Percentiles rank a stretch among this genome's conserved stretches.
phyloP scores from a whole-genome alignment of 495 filamentous ascomycete species.

The Hypomontagnella submonticulosa region DNA sequence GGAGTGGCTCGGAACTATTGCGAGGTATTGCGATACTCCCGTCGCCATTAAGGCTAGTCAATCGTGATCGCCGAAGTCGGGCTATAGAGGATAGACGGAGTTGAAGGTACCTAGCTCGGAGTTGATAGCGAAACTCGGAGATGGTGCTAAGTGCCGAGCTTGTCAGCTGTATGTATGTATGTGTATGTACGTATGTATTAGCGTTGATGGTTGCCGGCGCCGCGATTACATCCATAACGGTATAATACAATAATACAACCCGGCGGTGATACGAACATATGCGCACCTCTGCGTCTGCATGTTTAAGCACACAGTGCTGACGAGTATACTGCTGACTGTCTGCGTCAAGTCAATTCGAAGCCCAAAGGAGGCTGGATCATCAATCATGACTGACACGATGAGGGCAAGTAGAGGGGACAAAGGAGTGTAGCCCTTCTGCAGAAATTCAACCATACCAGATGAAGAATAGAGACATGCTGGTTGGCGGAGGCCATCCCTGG shows the following conservation, averaged over 20 bases:
- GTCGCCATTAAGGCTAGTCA: constrained; percentile 1
- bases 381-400: constrained; percentile 28
- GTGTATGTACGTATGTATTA: no score
- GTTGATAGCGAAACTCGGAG: constrained; percentile 27
- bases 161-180: constrained; percentile 26
- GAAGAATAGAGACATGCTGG: constrained; percentile 23
- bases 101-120: constrained; percentile 25
- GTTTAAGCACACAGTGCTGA: constrained; percentile 31
- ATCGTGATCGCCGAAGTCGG: constrained; percentile 33
- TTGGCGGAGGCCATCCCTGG: constrained; percentile 40
- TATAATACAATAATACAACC: constrained; percentile 20
- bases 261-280: constrained; percentile 20
- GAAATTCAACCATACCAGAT: constrained; percentile 34
- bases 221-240: constrained; percentile 10
- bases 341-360: constrained; percentile 23
- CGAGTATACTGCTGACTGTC: constrained; percentile 3
- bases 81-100: constrained; percentile 4
- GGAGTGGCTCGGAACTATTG: neutral
- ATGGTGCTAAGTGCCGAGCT: constrained; percentile 37
- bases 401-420: constrained; percentile 9
- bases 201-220: constrained; percentile 25
- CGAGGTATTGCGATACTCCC: constrained; percentile 6
- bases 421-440: constrained; percentile 20
- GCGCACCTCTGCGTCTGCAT: constrained; percentile 12
- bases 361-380: constrained; percentile 35